Evolutionary conservation across 768 basidiomycete species (phyloP).

Genomic region (Lanmaoa rubissima): DNA sequence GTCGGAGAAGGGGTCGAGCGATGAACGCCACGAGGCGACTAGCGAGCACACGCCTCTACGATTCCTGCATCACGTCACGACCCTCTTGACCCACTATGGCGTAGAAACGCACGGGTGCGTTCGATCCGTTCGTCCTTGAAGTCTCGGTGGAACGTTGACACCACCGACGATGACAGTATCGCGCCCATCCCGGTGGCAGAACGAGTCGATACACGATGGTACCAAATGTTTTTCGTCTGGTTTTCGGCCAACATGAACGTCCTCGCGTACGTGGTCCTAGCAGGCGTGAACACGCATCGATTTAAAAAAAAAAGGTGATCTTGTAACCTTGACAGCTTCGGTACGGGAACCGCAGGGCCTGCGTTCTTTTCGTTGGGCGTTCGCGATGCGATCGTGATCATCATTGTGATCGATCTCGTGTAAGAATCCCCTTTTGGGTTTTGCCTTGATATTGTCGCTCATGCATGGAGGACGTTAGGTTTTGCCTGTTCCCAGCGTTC

Average conservation of each 20-base stretch:
- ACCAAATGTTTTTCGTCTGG: conserved; percentile 53
- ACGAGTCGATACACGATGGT: conserved; percentile 41
- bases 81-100: conserved; percentile 34
- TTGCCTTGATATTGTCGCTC: background rate
- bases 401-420: conserved; percentile 46
- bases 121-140: background rate
- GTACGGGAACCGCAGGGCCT: conserved; percentile 50
- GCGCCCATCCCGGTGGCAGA: conserved; percentile 37
- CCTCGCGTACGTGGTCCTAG: conserved; percentile 33
- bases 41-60: background rate
- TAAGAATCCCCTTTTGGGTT: conserved; percentile 20
- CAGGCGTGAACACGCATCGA: no score
- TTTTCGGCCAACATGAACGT: conserved; percentile 47
- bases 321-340: conserved; percentile 34
- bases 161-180: conserved; percentile 27
- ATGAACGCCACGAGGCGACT: background rate
- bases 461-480: conserved; percentile 19
- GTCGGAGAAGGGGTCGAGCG: conserved; percentile 2
- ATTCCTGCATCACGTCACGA: conserved; percentile 24
- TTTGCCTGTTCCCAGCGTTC: conserved; percentile 36
- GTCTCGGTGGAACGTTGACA: background rate
- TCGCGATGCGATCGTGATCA: conserved; percentile 39
- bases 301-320: background rate
- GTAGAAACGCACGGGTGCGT: conserved; percentile 43
- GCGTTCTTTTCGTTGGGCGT: conserved; percentile 47